Evolutionary conservation across 176 grass and related monocot genomes (phyloP).

Genomic region (Aegilops umbellulata): DNA sequence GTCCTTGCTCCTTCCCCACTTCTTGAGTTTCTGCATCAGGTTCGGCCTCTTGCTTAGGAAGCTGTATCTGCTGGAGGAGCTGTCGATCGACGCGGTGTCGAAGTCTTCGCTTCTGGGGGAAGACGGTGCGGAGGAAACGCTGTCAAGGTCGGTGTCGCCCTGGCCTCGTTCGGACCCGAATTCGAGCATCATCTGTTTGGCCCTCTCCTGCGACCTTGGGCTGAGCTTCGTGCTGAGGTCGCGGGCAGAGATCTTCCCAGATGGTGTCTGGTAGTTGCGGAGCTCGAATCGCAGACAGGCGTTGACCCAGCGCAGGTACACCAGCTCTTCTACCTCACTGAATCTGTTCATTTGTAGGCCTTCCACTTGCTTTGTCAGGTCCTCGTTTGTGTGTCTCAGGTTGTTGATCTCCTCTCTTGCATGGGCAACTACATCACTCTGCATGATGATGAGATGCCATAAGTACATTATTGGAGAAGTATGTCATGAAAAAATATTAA

Average conservation of each 20-base stretch:
- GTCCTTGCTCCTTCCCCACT: constrained; percentile 82
- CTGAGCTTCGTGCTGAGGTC: constrained; percentile 87
- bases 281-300: constrained; percentile 89
- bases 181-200: constrained; percentile 87
- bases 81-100: constrained; percentile 79
- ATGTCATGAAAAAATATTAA: background rate
- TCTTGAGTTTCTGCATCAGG: constrained; percentile 87
- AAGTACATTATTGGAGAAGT: background rate
- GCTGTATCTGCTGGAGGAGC: constrained; percentile 78
- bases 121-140: constrained; percentile 69
- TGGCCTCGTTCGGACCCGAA: constrained; percentile 86
- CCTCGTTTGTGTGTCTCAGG: constrained; percentile 68
- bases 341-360: constrained; percentile 93
- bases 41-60: constrained; percentile 70
- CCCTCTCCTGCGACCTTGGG: constrained; percentile 78
- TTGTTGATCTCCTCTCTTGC: constrained; percentile 79
- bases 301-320: constrained; percentile 96
- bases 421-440: constrained; percentile 73
- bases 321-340: constrained; percentile 91
- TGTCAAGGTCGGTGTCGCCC: constrained; percentile 89
- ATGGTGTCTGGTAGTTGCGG: constrained; percentile 70
- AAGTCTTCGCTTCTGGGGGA: constrained; percentile 85
- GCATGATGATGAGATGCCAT: constrained; percentile 25
- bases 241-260: constrained; percentile 63
- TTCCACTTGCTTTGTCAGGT: constrained; percentile 96